Evolutionary conservation across 768 basidiomycete genomes (phyloP).

Genomic region (Boletellus sp.): DNA sequence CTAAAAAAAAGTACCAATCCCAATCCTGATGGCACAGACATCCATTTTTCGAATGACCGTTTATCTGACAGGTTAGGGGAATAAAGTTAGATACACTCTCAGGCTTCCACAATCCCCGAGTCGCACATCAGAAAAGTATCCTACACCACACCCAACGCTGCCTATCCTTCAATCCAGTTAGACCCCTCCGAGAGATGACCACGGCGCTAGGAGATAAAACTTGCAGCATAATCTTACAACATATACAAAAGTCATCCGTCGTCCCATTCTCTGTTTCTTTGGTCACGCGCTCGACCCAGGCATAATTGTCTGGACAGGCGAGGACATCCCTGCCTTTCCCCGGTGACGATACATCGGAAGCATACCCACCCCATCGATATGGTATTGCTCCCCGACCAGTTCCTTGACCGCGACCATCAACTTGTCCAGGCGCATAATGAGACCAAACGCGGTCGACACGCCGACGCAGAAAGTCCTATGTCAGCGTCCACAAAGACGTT

Average conservation of each 20-base stretch:
- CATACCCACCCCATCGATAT: constrained; percentile 65
- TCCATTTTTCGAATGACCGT: no score
- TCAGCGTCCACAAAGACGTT: no score
- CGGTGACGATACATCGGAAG: constrained; percentile 21
- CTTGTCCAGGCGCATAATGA: constrained; percentile 71
- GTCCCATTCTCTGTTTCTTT: not conserved
- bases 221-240: not conserved
- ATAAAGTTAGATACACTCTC: no score
- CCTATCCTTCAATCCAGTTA: no score
- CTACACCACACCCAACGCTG: no score
- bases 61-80: no score
- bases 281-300: not conserved
- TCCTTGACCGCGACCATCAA: constrained; percentile 83
- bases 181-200: no score
- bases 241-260: not conserved
- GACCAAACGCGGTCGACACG: constrained; percentile 61
- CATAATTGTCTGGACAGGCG: constrained; percentile 13
- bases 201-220: not conserved
- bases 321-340: constrained; percentile 29
- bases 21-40: no score
- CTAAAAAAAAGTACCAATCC: no score
- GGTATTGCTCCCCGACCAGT: constrained; percentile 82
- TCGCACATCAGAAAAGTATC: no score
- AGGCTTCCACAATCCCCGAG: no score
- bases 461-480: constrained; percentile 68